These are phyloP conservation scores for Lomentospora prolificans DNA, from an alignment of 2,329 filamentous ascomycete genomes.

Conservation along the genomic window DNA sequence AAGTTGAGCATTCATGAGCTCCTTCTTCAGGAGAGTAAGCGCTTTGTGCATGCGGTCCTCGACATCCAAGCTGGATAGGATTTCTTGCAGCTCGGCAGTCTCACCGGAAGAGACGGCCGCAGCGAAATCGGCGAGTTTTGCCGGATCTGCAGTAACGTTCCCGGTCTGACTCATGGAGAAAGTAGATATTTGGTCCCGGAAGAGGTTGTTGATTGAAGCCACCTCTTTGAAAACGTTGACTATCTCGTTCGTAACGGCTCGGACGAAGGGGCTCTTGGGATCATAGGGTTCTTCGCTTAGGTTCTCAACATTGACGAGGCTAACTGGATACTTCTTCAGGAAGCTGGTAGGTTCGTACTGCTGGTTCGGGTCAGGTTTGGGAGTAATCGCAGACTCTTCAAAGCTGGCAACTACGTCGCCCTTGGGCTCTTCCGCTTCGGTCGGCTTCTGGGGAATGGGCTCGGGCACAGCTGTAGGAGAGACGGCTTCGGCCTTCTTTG, in stretches of 20 bases:
- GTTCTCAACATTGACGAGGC: constrained; percentile 91
- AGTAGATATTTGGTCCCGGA: constrained; percentile 93
- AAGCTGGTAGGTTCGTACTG: constrained; percentile 85
- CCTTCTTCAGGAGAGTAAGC: constrained; percentile 87
- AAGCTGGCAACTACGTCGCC: constrained; percentile 96
- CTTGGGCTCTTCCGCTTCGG: constrained; percentile 61
- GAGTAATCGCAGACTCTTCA: constrained; percentile 66
- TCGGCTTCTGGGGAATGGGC: constrained; percentile 44
- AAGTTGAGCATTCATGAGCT: constrained; percentile 94
- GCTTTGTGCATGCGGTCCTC: constrained; percentile 90
- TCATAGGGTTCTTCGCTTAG: constrained; percentile 81
- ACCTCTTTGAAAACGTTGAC: constrained; percentile 99
- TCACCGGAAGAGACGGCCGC: constrained; percentile 94
- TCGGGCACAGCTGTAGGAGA: constrained; percentile 42
- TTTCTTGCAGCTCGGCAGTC: constrained; percentile 83
- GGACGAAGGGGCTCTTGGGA: constrained; percentile 78
- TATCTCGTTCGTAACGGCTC: constrained; percentile 92
- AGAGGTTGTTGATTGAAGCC: constrained; percentile 83
- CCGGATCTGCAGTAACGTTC: constrained; percentile 89
- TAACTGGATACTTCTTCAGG: constrained; percentile 83
- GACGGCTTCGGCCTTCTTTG: constrained; percentile 42
- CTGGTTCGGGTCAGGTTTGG: constrained; percentile 40
- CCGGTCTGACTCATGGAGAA: constrained; percentile 94
- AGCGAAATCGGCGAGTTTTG: constrained; percentile 92
- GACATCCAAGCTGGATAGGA: constrained; percentile 79